Evolutionary conservation across 106 monocot genomes (phyloP).

Genomic region (Dendrobium chrysotoxum): DNA sequence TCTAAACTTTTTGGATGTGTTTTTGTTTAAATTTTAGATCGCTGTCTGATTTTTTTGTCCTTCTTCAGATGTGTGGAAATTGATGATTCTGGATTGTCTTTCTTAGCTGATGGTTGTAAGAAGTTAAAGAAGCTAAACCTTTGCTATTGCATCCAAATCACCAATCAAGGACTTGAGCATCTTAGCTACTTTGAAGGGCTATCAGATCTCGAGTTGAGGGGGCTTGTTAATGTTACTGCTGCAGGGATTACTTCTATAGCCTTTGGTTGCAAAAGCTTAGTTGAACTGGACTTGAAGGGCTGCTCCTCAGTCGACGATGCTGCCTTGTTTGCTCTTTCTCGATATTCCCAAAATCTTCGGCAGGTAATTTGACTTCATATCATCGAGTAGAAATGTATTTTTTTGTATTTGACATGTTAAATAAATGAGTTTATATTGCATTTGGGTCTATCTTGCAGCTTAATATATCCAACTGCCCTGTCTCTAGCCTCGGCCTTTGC

Average conservation of each 20-base stretch:
- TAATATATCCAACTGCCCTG: slow-evolving; percentile 54
- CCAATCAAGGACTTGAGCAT: slow-evolving; percentile 52
- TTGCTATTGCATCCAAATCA: slow-evolving; percentile 75
- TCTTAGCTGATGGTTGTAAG: slow-evolving; percentile 55
- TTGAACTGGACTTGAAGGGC: slow-evolving; percentile 57
- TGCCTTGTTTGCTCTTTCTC: slow-evolving; percentile 53
- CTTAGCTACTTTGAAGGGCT: slow-evolving; percentile 49
- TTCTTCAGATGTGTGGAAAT: slow-evolving; percentile 47
- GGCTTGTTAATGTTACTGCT: slow-evolving; percentile 39
- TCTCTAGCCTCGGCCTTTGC: slow-evolving; percentile 45
- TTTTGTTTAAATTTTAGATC: not conserved
- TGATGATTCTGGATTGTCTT: slow-evolving; percentile 57
- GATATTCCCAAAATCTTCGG: slow-evolving; percentile 51
- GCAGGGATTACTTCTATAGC: slow-evolving; percentile 51
- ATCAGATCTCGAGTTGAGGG: slow-evolving; percentile 64
- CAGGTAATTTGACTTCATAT: slow-evolving; percentile 42
- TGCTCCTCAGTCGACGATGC: slow-evolving; percentile 65
- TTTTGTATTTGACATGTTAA: too few relatives aligned
- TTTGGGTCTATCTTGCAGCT: slow-evolving; percentile 35
- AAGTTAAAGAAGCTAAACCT: slow-evolving; percentile 67
- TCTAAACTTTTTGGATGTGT: not conserved
- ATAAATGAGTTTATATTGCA: not conserved
- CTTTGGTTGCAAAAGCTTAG: slow-evolving; percentile 52
- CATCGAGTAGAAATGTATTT: too few relatives aligned
- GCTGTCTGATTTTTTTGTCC: not conserved